Evolutionary conservation across 371 early-diverging fungal genomes (phyloP).

Genomic region (Mortierella sp.): DNA sequence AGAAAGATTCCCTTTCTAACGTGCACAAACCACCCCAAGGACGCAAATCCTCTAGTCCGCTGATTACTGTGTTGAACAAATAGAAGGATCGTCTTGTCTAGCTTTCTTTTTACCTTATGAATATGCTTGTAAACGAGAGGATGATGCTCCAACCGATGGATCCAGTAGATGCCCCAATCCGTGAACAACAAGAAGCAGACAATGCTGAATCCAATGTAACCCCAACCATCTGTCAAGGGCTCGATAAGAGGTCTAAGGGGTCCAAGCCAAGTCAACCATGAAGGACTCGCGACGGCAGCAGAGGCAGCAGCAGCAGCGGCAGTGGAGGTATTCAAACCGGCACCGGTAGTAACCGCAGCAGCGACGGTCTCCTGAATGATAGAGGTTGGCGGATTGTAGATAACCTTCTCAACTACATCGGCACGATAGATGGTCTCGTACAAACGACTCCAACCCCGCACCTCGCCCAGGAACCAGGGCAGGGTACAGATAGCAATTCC

Average conservation of each 20-base stretch:
- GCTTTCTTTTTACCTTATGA: slow-evolving; percentile 90
- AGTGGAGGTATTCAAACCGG: slow-evolving; percentile 21
- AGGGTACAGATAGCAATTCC: slow-evolving; percentile 84
- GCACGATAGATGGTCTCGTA: slow-evolving; percentile 69
- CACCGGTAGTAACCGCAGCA: slow-evolving; percentile 26
- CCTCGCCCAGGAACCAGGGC: slow-evolving; percentile 91
- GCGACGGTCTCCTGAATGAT: slow-evolving; percentile 36
- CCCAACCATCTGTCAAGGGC: slow-evolving; percentile 66
- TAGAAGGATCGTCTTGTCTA: too few species aligned
- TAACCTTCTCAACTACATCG: slow-evolving; percentile 9
- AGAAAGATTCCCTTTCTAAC: too few species aligned
- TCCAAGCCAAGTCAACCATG: slow-evolving; percentile 25
- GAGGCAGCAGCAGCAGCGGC: slow-evolving; percentile 22
- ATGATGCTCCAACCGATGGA: slow-evolving; percentile 92
- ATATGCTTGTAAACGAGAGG: slow-evolving; percentile 86
- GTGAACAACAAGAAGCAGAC: slow-evolving; percentile 89
- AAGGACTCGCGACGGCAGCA: slow-evolving; percentile 7
- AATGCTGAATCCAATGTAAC: slow-evolving; percentile 73
- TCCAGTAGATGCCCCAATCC: slow-evolving; percentile 94
- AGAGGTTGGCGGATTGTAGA: slow-evolving; percentile 25
- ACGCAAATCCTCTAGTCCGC: too few species aligned
- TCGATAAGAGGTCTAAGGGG: slow-evolving; percentile 29
- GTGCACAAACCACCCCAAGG: too few species aligned
- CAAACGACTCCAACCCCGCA: slow-evolving; percentile 87
- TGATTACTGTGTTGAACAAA: background rate